Percentiles rank a stretch among this genome's conserved stretches.
Conservation (phyloP, 139 green algal genomes). For the Diplosphaera chodatii region DNA sequence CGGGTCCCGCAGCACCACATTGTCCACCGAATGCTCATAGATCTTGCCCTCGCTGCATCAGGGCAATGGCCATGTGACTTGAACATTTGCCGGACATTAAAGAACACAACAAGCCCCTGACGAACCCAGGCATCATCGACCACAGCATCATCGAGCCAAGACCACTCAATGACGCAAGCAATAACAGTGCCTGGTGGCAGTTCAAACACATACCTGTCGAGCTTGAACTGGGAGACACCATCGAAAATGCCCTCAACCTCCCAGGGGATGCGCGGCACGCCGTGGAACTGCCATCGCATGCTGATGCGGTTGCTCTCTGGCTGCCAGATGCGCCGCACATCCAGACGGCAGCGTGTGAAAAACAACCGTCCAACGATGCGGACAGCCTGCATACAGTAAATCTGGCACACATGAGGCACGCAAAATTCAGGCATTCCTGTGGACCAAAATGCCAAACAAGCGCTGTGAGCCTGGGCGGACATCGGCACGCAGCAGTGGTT, state of each 20-base stretch:
- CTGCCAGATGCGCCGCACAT: slow-evolving; percentile 89
- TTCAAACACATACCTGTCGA: slow-evolving; percentile 50
- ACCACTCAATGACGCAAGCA: no score
- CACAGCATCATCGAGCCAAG: no score
- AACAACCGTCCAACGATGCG: slow-evolving; percentile 85
- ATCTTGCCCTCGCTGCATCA: slow-evolving; percentile 47
- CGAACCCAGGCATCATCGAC: no score
- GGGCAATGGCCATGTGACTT: neutral
- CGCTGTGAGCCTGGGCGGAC: no score
- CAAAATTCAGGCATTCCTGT: no score
- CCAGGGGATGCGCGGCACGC: slow-evolving; percentile 79
- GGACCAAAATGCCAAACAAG: no score
- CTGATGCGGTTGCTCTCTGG: slow-evolving; percentile 74
- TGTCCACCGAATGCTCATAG: slow-evolving; percentile 82
- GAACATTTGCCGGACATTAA: neutral
- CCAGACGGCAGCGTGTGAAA: slow-evolving; percentile 76
- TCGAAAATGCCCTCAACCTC: slow-evolving; percentile 83
- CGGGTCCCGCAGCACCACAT: slow-evolving; percentile 74
- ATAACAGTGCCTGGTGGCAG: no score
- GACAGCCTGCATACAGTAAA: slow-evolving; percentile 34
- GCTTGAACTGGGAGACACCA: slow-evolving; percentile 85
- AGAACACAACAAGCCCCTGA: no score
- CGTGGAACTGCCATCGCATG: slow-evolving; percentile 83
- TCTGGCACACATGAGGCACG: no score
- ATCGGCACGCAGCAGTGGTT: no score